Base-by-base conservation (phyloP, 306 rosid genomes). In the Carpinus fangiana region DNA sequence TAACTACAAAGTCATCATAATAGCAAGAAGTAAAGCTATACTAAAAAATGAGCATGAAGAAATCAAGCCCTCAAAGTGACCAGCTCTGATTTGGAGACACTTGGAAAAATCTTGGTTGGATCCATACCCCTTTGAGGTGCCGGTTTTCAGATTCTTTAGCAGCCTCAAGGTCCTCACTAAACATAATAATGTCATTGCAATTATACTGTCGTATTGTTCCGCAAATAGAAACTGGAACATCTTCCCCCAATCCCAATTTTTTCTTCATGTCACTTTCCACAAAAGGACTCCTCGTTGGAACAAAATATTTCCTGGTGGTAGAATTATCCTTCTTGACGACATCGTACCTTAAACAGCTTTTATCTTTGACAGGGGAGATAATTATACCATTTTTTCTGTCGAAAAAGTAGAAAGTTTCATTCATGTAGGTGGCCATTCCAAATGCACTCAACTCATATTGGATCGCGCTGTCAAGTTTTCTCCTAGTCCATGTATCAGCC, bases 81-180 rank as follows among this genome's bases (percentile, higher is more conserved):
- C 85, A 82, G 12, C n/a, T 55, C 56, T 31, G 72, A 57, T 66
- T 61, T 20, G 31, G 48, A 46, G 56, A 48, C 47, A 20, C 11
- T 34, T 67, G 82, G 23, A 45, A 73, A 56, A 77, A 56, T 21
- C 70, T 72, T n/a, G 82, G 78, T 16, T 77, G 73, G 50, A 81
- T 60, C 84, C 82, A 82, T 7, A 82, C 81, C 43, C 75, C 79
- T 77, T 77, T 72, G 26, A 62, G 64, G n/a, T 72, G 68, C 21
- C n/a, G 26, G 12, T 23, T 21, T 8, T n/a, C 28, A 21, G 71
- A 45, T n/a, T 46, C 47, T 20, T 41, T 12, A 64, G 1, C 66
- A 16, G 12, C 73, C 14, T 41, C 50, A 43, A 81, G 9, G 13
- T 26, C 55, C 55, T 65, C 72, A 38, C 34, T 11, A 13, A 8